Evolutionary conservation across 208 protist species (phyloP).

Genomic region (Leishmania amazonensis): DNA sequence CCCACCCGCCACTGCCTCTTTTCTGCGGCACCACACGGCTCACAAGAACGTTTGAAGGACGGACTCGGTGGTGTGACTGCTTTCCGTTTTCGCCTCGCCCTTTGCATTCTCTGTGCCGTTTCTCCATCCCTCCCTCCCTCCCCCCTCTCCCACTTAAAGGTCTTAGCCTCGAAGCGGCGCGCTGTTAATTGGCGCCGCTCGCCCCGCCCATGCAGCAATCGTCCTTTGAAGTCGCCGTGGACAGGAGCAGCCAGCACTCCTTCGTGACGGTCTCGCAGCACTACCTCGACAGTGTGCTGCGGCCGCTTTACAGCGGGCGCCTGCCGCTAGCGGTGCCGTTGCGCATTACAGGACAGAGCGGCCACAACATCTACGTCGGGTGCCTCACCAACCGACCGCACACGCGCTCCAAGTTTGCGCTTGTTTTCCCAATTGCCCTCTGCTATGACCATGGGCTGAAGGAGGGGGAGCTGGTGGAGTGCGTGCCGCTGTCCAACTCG

Average conservation of each 20-base stretch:
- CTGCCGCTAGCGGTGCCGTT: constrained; percentile 63
- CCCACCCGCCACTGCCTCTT: not conserved
- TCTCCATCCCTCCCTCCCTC: not conserved
- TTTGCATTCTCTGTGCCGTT: not conserved
- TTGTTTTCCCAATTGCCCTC: constrained; percentile 60
- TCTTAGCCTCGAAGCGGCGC: not conserved
- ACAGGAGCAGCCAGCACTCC: constrained; percentile 56
- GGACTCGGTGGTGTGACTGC: not conserved
- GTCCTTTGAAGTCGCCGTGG: constrained; percentile 62
- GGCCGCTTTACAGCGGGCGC: constrained; percentile 46
- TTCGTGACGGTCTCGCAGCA: constrained; percentile 68
- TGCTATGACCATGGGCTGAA: constrained; percentile 54
- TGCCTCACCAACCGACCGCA: constrained; percentile 65
- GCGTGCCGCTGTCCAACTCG: constrained; percentile 43
- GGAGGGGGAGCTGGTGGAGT: constrained; percentile 62
- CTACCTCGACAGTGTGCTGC: constrained; percentile 49
- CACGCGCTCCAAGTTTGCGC: constrained; percentile 45
- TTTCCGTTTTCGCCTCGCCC: not conserved
- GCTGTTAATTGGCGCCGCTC: not conserved
- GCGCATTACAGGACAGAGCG: constrained; percentile 46
- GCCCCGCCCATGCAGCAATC: constrained; percentile 26
- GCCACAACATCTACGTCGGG: constrained; percentile 61
- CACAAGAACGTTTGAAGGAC: not conserved
- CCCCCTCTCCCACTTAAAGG: too few relatives aligned
- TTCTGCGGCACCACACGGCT: not conserved